Evolutionary conservation across 805 yeast genomes (phyloP).

Genomic region (Nakazawaea sp.): DNA sequence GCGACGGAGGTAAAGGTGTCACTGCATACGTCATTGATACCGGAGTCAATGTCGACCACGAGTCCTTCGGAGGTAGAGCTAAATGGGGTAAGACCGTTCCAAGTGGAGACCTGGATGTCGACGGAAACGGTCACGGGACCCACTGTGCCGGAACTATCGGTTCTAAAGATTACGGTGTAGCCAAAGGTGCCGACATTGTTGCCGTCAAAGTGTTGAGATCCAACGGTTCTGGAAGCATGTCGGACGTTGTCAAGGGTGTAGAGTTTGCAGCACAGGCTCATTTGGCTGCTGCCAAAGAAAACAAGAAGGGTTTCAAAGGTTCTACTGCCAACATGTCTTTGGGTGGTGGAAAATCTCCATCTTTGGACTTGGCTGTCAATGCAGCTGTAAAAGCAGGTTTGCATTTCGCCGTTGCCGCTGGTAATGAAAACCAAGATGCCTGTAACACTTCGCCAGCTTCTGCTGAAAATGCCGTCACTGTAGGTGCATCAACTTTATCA

Average conservation of each 20-base stretch:
- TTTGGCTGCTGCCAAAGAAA: constrained; percentile 39
- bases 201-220: constrained; percentile 82
- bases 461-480: constrained; percentile 79
- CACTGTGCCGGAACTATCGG: constrained; percentile 97
- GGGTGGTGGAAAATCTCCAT: constrained; percentile 88
- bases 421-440: constrained; percentile 90
- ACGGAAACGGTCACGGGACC: constrained; percentile 93
- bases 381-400: constrained; percentile 87
- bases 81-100: constrained; percentile 83
- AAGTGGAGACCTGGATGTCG: constrained; percentile 57
- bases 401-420: constrained; percentile 94
- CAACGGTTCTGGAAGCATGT: constrained; percentile 78
- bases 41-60: constrained; percentile 72
- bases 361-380: constrained; percentile 80
- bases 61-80: constrained; percentile 80
- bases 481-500: constrained; percentile 87
- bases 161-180: constrained; percentile 73
- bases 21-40: constrained; percentile 88
- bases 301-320: constrained; percentile 67
- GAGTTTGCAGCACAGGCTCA: constrained; percentile 78
- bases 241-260: constrained; percentile 80
- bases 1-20: constrained; percentile 75
- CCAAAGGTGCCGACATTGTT: constrained; percentile 70
- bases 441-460: constrained; percentile 91
- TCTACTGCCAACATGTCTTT: constrained; percentile 90